These are phyloP conservation scores for Lodderomyces jiufengensis DNA, from an alignment of 1,139 yeast species.

Conservation along the genomic window DNA sequence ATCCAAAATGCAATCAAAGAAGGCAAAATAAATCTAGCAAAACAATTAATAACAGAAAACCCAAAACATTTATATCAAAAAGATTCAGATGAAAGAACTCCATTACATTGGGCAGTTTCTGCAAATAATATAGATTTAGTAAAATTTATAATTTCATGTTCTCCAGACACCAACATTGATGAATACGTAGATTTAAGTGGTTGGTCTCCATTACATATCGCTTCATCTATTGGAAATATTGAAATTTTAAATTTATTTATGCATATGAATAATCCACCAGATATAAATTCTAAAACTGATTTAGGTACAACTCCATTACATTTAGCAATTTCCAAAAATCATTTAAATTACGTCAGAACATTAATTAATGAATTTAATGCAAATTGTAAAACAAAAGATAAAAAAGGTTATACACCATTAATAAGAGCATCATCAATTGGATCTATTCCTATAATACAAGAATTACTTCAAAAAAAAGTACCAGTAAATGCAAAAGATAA, in stretches of 20 bases:
- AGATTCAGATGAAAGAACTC: conserved; percentile 78
- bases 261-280: conserved; percentile 28
- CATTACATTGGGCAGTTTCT: conserved; percentile 89
- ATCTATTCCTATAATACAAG: conserved; percentile 48
- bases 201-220: conserved; percentile 87
- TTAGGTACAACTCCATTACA: conserved; percentile 77
- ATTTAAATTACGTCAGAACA: conserved; percentile 47
- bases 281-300: conserved; percentile 48
- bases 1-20: conserved; percentile 62
- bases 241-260: conserved; percentile 44
- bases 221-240: conserved; percentile 67
- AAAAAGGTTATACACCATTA: conserved; percentile 60
- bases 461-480: conserved; percentile 48
- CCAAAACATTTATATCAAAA: conserved; percentile 43
- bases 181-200: conserved; percentile 70
- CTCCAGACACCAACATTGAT: conserved; percentile 51
- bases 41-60: conserved; percentile 42
- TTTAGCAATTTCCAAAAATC: conserved; percentile 70
- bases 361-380: conserved; percentile 54
- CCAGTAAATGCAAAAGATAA: conserved; percentile 67
- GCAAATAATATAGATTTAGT: conserved; percentile 55
- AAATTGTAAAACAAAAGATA: conserved; percentile 63
- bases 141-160: conserved; percentile 43
- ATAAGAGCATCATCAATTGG: conserved; percentile 88
- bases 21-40: conserved; percentile 48